Conservation (phyloP, 2,329 filamentous ascomycete species). For the Myriosclerotinia duriaeana region DNA sequence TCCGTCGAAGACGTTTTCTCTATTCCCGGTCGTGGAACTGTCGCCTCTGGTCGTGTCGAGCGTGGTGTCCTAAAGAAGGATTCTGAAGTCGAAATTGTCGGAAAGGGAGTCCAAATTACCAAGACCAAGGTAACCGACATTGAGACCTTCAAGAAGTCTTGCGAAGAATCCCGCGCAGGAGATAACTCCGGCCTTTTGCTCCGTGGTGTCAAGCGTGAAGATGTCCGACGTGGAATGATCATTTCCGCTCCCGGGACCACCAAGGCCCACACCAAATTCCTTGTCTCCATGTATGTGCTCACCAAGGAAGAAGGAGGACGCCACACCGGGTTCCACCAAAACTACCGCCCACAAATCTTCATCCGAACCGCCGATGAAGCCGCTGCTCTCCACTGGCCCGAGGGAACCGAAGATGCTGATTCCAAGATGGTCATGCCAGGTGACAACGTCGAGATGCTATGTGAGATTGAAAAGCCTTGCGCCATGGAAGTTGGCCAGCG, state of each 20-base stretch:
- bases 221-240: constrained; percentile 93
- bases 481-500: constrained; percentile 90
- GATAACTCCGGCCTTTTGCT: constrained; percentile 98
- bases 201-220: constrained; percentile 93
- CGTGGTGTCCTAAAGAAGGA: constrained; percentile 93
- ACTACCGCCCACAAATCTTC: constrained; percentile 97
- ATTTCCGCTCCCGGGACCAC: constrained; percentile 77
- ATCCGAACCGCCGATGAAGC: constrained; percentile 86
- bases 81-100: constrained; percentile 89
- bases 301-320: constrained; percentile 98
- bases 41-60: constrained; percentile 95
- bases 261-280: constrained; percentile 87
- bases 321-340: constrained; percentile 90
- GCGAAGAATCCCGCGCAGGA: constrained; percentile 91
- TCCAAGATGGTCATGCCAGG: constrained; percentile 93
- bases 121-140: constrained; percentile 99
- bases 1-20: constrained; percentile 93
- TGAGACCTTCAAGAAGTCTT: constrained; percentile 99
- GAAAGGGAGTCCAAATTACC: constrained; percentile 77
- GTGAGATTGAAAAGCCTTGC: constrained; percentile 79
- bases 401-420: constrained; percentile 69
- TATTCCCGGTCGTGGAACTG: constrained; percentile 90
- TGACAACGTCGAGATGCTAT: constrained; percentile 98
- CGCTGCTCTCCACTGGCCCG: constrained; percentile 80
- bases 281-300: constrained; percentile 94